Evolutionary conservation across 2,329 filamentous ascomycete genomes (phyloP), one percentile per base, ranked within the genome.

Genomic region (Colletotrichum siamense): DNA sequence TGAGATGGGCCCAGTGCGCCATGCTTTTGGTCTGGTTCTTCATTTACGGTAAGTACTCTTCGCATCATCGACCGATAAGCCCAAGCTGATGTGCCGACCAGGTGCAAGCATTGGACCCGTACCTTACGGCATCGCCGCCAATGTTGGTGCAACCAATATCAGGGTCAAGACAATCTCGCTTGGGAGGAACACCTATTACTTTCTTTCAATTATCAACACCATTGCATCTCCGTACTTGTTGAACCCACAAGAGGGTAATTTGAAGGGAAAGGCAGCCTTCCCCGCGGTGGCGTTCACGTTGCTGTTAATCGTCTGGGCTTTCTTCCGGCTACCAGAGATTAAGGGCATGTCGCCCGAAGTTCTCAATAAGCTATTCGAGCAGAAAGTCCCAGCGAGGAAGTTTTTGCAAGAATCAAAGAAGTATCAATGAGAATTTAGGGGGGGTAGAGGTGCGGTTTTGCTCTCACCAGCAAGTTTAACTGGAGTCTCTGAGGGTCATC

Each of bases 311-410:
- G 68, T 84, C n/a, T 87, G 86, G 85, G 83, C 83, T 12, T 87
- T 82, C 76, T 87, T 86, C 80, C 82, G 85, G 16, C 78, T 87
- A 73, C 89, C 89, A 10, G 91, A 92, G 83, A 30, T 65, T 89
- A 65, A 62, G 28, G 59, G 30, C 4, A 62, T 62, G 18, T 62
- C 59, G 26, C 59, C 26, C 18, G 59, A 62, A 5, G 30, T 32
- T 30, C 18, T 62, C 26, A 24, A 62, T 15, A 6, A 32, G 26
- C 59, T 62, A 8, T 62, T 62, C n/a, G 30, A 62, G 59, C 28
- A 32, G 59, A 62, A 62, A 22, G 59, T 62, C 28, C 59, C 59
- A 5, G 30, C 30, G 7, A 62, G 59, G 8, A 34, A 16, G 28
- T 62, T 22, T 22, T 8, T 22, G 8, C 26, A 34, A 22, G 59